Evolutionary conservation across 257 asterid genomes (phyloP).

Genomic region (Petunia axillaris): DNA sequence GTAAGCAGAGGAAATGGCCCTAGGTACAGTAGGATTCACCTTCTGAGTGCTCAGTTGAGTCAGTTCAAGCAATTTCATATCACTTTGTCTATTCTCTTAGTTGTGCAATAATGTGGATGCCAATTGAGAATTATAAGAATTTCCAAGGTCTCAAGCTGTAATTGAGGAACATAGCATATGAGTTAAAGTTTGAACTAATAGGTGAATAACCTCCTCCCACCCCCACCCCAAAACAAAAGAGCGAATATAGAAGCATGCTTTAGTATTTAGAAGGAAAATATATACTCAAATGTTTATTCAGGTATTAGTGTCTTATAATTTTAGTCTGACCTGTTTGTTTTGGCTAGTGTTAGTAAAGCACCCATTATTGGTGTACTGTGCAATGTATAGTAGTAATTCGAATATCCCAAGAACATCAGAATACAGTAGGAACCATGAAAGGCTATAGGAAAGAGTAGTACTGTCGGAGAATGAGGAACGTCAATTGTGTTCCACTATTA

Average conservation of each 20-base stretch:
- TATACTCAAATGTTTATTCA: neutral
- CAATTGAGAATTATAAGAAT: neutral
- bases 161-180: neutral
- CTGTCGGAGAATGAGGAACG: conserved; percentile 25
- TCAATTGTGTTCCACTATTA: conserved; percentile 24
- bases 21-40: no score
- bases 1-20: no score
- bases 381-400: neutral
- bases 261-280: neutral
- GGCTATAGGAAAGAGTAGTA: neutral
- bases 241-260: neutral
- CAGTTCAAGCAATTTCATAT: no score
- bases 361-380: neutral
- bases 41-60: no score
- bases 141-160: neutral
- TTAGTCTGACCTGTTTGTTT: neutral
- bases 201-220: neutral
- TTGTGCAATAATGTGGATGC: neutral
- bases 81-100: neutral
- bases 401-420: conserved; percentile 17
- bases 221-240: neutral
- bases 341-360: neutral
- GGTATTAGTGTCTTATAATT: neutral
- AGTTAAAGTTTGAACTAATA: neutral
- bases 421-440: conserved; percentile 16